Base-by-base conservation (phyloP, 202 grass and related monocot genomes). In the Bolboschoenoplectus hybrid region DNA sequence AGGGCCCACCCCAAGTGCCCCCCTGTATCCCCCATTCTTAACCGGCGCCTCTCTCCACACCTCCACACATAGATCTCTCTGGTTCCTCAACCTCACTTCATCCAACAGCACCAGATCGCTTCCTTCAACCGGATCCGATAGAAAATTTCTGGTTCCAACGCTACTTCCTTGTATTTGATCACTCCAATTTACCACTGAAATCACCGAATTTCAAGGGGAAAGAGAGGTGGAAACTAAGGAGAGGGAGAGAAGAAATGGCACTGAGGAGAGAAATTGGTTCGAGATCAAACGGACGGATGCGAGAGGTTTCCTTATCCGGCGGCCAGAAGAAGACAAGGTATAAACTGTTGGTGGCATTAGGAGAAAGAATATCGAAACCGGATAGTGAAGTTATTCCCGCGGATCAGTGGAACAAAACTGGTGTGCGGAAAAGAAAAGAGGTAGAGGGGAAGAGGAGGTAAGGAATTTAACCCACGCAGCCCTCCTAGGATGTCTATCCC, bases 21-120 rank as follows among this genome's bases (percentile, higher is more conserved):
- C 50, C 32, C 0, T 32, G 52, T 51, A 34, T 64, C 5, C 65
- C 85, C 92, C 88, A 94, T 50, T 72, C 82, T 84, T 68, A 85
- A 11, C 86, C 77, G 14, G 35, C 87, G 71, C 63, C 62, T 80
- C 63, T 85, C 51, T 57, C 82, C 11, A 46, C 82, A 1, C 49
- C 83, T 52, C 75, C 82, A 43, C 53, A 86, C 90, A 92, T 94
- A 92, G 92, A 94, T 94, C 90, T 94, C 75, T 40, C 19, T 80
- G 14, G 16, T 53, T 66, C 78, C 74, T 63, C 41, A 82, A 82
- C 88, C 86, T 83, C 63, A 72, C 41, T 44, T 49, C 68, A 68
- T 36, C 43, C 72, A 9, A 69, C 12, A 20, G 57, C 84, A 57
- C 40, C 40, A 86, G 85, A 72, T 81, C 75, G 86, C 67, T 79